Conservation (phyloP, 495 filamentous ascomycete species). For the Jackrogersella minutella region DNA sequence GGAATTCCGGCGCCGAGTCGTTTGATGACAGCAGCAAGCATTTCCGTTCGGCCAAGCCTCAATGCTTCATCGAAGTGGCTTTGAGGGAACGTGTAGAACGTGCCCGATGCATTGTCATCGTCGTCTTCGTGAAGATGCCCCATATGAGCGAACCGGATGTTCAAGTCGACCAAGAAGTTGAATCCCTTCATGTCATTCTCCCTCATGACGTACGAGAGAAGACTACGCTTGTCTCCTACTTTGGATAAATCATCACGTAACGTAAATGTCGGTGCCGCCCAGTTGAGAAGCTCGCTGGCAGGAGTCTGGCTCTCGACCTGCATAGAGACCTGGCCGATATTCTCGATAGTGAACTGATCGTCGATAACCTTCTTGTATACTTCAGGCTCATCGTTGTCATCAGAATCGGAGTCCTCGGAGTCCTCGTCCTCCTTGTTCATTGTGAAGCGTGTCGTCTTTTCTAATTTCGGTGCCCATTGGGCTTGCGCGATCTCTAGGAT, state of each 20-base stretch:
- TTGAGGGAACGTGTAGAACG: conserved; percentile 48
- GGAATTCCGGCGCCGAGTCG: conserved; percentile 70
- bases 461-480: conserved; percentile 66
- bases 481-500: conserved; percentile 71
- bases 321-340: conserved; percentile 69
- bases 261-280: conserved; percentile 36
- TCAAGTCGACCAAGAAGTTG: conserved; percentile 50
- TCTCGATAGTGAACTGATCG: conserved; percentile 72
- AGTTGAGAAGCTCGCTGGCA: conserved; percentile 57
- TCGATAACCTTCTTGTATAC: conserved; percentile 62
- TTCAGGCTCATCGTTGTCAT: conserved; percentile 49
- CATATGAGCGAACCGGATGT: conserved; percentile 41
- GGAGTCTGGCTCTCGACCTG: conserved; percentile 66
- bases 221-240: not conserved
- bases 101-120: conserved; percentile 37
- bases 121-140: conserved; percentile 17
- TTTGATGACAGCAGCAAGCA: conserved; percentile 52
- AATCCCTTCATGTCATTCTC: conserved; percentile 46
- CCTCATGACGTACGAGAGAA: conserved; percentile 47
- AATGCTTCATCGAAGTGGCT: conserved; percentile 44
- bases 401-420: conserved; percentile 43
- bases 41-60: conserved; percentile 45
- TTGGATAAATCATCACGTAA: conserved; percentile 26
- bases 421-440: conserved; percentile 48
- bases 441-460: conserved; percentile 55